A percentile compares a stretch with the other conserved stretches of the same genome.
Conservation (phyloP, 768 basidiomycete species). For the Porphyrellus cyaneotinctus region DNA sequence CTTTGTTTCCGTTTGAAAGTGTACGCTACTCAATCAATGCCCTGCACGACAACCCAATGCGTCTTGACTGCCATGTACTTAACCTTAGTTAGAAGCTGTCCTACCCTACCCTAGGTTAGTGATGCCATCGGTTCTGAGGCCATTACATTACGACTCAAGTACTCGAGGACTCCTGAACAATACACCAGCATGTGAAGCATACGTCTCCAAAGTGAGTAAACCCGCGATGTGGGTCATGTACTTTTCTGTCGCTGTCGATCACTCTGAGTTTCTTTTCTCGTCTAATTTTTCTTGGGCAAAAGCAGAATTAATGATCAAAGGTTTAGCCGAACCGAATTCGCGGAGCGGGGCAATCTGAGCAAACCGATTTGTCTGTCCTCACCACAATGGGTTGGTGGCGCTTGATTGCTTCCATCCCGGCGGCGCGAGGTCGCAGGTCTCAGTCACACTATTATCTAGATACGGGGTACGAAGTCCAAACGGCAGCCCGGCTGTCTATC, state of each 20-base stretch:
- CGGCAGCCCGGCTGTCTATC: background rate
- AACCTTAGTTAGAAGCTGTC: conserved; percentile 20
- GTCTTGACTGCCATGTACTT: conserved; percentile 25
- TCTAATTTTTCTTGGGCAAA: background rate
- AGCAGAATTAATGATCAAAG: conserved; percentile 5
- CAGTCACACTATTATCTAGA: no score
- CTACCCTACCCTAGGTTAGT: conserved; percentile 17
- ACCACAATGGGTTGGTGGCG: background rate
- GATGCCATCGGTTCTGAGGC: conserved; percentile 10
- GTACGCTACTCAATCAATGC: conserved; percentile 32
- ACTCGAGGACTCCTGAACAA: conserved; percentile 10
- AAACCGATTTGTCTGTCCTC: background rate
- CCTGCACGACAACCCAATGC: conserved; percentile 13
- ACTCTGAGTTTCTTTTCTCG: background rate
- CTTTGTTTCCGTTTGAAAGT: conserved; percentile 26
- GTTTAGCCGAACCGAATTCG: conserved; percentile 8
- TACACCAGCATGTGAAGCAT: background rate
- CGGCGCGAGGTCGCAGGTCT: background rate
- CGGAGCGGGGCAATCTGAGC: conserved; percentile 20
- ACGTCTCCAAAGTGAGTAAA: background rate
- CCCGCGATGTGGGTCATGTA: background rate
- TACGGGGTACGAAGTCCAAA: background rate
- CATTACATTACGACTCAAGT: conserved; percentile 23
- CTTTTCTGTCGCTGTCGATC: conserved; percentile 7
- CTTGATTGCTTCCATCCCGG: conserved; percentile 9